Evolutionary conservation across 2,329 filamentous ascomycete genomes (phyloP).

Genomic region (Hypoxylon sp.): DNA sequence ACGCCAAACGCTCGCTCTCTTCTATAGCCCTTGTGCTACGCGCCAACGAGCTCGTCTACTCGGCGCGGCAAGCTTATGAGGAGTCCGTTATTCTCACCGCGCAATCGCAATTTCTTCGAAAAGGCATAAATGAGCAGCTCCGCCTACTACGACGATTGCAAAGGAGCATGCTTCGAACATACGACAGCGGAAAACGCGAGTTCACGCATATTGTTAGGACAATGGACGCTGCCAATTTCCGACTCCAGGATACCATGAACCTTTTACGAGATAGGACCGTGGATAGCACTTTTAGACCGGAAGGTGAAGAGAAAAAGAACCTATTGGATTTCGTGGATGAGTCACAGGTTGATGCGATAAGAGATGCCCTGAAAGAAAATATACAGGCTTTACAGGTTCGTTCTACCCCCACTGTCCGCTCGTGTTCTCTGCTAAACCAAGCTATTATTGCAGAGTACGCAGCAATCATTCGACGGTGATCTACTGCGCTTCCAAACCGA

Average conservation of each 20-base stretch:
- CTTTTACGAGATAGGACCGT: conserved; percentile 75
- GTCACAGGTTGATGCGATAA: conserved; percentile 75
- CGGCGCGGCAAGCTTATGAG: conserved; percentile 81
- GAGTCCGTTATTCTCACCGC: conserved; percentile 81
- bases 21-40: conserved; percentile 87
- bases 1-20: conserved; percentile 88
- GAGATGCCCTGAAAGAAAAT: conserved; percentile 76
- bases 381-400: conserved; percentile 78
- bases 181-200: conserved; percentile 71
- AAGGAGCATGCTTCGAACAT: conserved; percentile 67
- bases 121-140: conserved; percentile 71
- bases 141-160: conserved; percentile 67
- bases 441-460: conserved; percentile 65
- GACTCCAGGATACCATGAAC: conserved; percentile 76
- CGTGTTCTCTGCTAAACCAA: conserved; percentile 38
- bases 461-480: conserved; percentile 82
- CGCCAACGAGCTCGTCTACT: conserved; percentile 86
- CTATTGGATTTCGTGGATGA: conserved; percentile 85
- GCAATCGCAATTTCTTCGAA: conserved; percentile 76
- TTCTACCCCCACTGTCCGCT: not conserved
- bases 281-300: conserved; percentile 73
- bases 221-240: conserved; percentile 76
- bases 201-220: conserved; percentile 73
- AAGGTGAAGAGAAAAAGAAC: conserved; percentile 70
- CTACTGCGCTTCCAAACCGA: conserved; percentile 82